Base-by-base conservation (phyloP, 2,329 filamentous ascomycete genomes). In the Blastomyces silverae region DNA sequence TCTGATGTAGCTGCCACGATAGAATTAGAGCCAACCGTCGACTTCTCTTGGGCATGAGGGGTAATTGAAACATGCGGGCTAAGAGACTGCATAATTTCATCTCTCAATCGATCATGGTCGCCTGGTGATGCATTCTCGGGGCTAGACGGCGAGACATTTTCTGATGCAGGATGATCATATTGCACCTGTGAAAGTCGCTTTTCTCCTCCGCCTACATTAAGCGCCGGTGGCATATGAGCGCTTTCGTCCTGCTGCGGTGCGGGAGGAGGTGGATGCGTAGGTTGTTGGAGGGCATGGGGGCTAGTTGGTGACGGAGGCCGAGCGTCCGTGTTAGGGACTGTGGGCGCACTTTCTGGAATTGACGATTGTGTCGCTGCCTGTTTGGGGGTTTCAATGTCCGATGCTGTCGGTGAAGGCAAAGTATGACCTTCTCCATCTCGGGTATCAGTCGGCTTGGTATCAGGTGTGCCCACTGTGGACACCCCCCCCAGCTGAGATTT, bases 11-110 rank as follows among this genome's bases (percentile, higher is more conserved):
- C 62, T 28, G 61, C 58, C n/a, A 65, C 25, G 31, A 61, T 58
- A 15, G 65, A 58, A 13, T 64, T 48, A 6, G 63, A 58, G 65
- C 68, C 65, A 44, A 66, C 60, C 60, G 60, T 60, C 15, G 64
- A 53, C 37, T 67, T 44, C 1, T 10, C 22, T 28, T 20, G 22
- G 8, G 58, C 61, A 20, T 64, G 31, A 20, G 39, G 20, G 42
- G 37, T 31, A 11, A 28, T 42, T 5, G 64, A 46, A 48, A 44
- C 34, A 42, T 65, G 68, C 10, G 78, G 76, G 53, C 76, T 81
- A 61, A 81, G 69, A 4, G 79, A 80, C 57, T 75, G 76, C n/a
- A 81, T 79, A n/a, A 81, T 81, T 65, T 81, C 79, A 64, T 78
- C 75, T 55, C 78, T 72, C 53, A 81, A 66, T 44, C 78, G 75